Base-by-base conservation (phyloP, 1,284 basidiomycete genomes). In the Apiotrichum brassicae region DNA sequence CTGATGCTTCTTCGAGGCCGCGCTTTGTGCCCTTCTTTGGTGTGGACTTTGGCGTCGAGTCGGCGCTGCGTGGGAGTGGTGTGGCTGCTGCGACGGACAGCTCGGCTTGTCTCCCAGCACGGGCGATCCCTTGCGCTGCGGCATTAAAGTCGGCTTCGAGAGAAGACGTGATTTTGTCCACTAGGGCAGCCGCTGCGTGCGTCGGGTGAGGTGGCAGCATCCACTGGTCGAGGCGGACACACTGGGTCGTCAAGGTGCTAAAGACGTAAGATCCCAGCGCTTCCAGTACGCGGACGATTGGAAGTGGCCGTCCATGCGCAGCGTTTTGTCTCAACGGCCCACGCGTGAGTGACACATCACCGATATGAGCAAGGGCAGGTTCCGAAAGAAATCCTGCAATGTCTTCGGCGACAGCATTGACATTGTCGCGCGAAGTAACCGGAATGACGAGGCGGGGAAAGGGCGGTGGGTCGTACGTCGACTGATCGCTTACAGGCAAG, bases 261-360 rank as follows among this genome's bases (percentile, higher is more conserved):
- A 58, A 49, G 13, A 64, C 52, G 40, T 60, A 46, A 18, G 42
- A 48, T 8, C 57, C 57, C 6, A 66, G 40, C 2, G 54, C 53
- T 35, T 51, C 49, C 2, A 66, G 56, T 3, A 60, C 53, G 3
- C 50, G 44, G 14, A 51, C 38, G 18, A 65, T 51, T 2, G 60
- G 62, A 4, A 63, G 44, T 2, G 57, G 54, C 53, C 48, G 49
- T 1, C 53, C 51, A 6, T 48, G 26, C 2, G 47, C 19, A 3
- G 54, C 56, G 2, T 56, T 54, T 36, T 60, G 59, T 2, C 58
- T 54, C 13, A 66, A 39, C 0, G 59, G 59, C 0, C 54, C 57
- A 22, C 58, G 30, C 1, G 44, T 43, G 6, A 54, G 48, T 0
- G 49, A 45, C 5, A 59, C 19, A 25, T 48, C 43, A 6, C 23